Evolutionary conservation across 805 yeast species (phyloP).

Genomic region (Ogataea salicorniae): DNA sequence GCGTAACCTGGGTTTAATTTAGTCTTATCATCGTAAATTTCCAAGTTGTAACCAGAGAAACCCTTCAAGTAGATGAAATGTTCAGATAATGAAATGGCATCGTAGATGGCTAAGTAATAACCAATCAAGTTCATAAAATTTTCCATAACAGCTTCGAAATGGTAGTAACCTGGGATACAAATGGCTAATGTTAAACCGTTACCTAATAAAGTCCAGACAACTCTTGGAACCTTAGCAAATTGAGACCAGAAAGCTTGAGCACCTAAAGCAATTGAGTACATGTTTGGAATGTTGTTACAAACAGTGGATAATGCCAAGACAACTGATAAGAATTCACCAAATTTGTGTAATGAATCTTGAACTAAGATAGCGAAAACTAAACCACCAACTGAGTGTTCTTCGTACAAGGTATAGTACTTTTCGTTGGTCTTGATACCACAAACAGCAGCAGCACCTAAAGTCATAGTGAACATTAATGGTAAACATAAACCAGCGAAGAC

Average conservation of each 20-base stretch:
- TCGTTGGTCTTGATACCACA: slow-evolving; percentile 52
- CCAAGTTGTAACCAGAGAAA: slow-evolving; percentile 55
- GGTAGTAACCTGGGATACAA: slow-evolving; percentile 82
- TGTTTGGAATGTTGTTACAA: slow-evolving; percentile 88
- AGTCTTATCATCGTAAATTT: slow-evolving; percentile 51
- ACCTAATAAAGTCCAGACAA: slow-evolving; percentile 74
- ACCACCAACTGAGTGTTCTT: slow-evolving; percentile 66
- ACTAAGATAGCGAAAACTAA: slow-evolving; percentile 74
- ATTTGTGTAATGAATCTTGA: slow-evolving; percentile 74
- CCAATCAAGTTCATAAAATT: slow-evolving; percentile 90
- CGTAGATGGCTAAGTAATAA: slow-evolving; percentile 85
- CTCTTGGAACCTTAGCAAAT: slow-evolving; percentile 72
- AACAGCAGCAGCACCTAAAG: slow-evolving; percentile 82
- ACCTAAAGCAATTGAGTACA: slow-evolving; percentile 84
- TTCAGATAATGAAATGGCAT: slow-evolving; percentile 69
- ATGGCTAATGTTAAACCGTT: slow-evolving; percentile 76
- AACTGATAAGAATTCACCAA: slow-evolving; percentile 88
- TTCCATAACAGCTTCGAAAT: slow-evolving; percentile 65
- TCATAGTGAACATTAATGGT: slow-evolving; percentile 69
- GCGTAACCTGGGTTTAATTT: slow-evolving; percentile 73
- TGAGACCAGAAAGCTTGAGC: slow-evolving; percentile 82
- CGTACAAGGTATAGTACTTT: slow-evolving; percentile 47
- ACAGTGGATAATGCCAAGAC: slow-evolving; percentile 79
- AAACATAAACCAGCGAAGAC: slow-evolving; percentile 58
- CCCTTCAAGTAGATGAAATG: slow-evolving; percentile 76